Conservation (phyloP, 805 yeast genomes). For the Saccharomycopsis lassenensis region DNA sequence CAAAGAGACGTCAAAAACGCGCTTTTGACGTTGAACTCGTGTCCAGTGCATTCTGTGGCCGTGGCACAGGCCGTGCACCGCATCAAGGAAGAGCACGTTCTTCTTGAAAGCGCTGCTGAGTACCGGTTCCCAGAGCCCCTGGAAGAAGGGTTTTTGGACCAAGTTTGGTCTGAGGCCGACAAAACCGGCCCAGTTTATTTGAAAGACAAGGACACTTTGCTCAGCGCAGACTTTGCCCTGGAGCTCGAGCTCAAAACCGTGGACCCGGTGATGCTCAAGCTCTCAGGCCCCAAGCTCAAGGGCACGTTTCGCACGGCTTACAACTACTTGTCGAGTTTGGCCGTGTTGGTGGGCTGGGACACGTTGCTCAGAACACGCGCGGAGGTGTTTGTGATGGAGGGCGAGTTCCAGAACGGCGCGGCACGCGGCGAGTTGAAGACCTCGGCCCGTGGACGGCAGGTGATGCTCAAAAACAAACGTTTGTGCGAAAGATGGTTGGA, state of each 20-base stretch:
- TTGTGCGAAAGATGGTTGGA: slow-evolving; percentile 75
- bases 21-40: slow-evolving; percentile 55
- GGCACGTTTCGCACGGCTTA: slow-evolving; percentile 54
- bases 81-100: slow-evolving; percentile 15
- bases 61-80: slow-evolving; percentile 30
- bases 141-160: slow-evolving; percentile 14
- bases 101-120: slow-evolving; percentile 9
- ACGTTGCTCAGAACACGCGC: slow-evolving; percentile 55
- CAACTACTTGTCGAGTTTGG: slow-evolving; percentile 57
- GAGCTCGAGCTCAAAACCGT: slow-evolving; percentile 29
- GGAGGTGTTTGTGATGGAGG: slow-evolving; percentile 70
- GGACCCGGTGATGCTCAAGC: slow-evolving; percentile 37
- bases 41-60: slow-evolving; percentile 46
- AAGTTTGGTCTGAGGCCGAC: slow-evolving; percentile 15
- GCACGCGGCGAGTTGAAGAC: background rate
- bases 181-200: slow-evolving; percentile 17
- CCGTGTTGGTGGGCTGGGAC: slow-evolving; percentile 75
- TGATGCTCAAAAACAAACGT: slow-evolving; percentile 31
- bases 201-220: slow-evolving; percentile 13
- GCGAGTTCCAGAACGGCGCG: slow-evolving; percentile 33
- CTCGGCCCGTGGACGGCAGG: slow-evolving; percentile 8
- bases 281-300: slow-evolving; percentile 40
- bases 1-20: slow-evolving; percentile 48
- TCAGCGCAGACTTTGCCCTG: slow-evolving; percentile 16
- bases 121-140: slow-evolving; percentile 17